Conservation (phyloP, 2,329 filamentous ascomycete genomes). For the Colletotrichum tabaci region DNA sequence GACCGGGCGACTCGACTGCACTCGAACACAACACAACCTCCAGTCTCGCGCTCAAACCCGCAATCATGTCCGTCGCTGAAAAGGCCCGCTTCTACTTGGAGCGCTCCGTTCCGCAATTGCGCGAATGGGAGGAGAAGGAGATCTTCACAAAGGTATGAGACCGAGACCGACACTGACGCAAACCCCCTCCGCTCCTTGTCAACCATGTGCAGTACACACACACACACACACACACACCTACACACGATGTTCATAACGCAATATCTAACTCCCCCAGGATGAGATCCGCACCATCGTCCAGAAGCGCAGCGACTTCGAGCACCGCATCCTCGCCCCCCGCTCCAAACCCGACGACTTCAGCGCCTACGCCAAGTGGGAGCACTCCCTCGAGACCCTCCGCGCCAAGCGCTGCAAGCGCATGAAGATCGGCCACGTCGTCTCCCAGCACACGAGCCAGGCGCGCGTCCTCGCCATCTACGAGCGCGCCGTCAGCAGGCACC, state of each 20-base stretch:
- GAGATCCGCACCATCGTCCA: constrained; percentile 91
- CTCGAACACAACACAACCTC: not conserved
- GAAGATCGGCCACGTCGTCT: constrained; percentile 77
- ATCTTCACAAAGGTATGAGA: constrained; percentile 82
- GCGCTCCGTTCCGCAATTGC: constrained; percentile 90
- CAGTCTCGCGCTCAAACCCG: not conserved
- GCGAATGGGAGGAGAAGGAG: constrained; percentile 91
- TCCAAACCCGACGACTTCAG: constrained; percentile 84
- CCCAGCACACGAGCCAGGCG: constrained; percentile 80
- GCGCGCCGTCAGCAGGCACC: constrained; percentile 86
- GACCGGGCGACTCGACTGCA: constrained; percentile 14
- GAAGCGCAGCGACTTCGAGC: constrained; percentile 94
- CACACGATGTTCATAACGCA: constrained; percentile 8
- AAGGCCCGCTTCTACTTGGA: constrained; percentile 97
- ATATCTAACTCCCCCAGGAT: constrained; percentile 67
- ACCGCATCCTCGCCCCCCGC: constrained; percentile 87
- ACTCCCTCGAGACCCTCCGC: constrained; percentile 80
- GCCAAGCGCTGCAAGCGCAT: constrained; percentile 87
- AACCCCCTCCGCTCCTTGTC: constrained; percentile 23
- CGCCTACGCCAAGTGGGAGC: constrained; percentile 83
- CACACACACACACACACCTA: too few relatives aligned
- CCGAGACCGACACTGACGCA: constrained; percentile 45
- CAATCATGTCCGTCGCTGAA: constrained; percentile 74
- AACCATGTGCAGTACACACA: not conserved
- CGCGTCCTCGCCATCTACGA: constrained; percentile 93